Evolutionary conservation across 257 asterid genomes (phyloP).

Genomic region (Fraxinus americana): DNA sequence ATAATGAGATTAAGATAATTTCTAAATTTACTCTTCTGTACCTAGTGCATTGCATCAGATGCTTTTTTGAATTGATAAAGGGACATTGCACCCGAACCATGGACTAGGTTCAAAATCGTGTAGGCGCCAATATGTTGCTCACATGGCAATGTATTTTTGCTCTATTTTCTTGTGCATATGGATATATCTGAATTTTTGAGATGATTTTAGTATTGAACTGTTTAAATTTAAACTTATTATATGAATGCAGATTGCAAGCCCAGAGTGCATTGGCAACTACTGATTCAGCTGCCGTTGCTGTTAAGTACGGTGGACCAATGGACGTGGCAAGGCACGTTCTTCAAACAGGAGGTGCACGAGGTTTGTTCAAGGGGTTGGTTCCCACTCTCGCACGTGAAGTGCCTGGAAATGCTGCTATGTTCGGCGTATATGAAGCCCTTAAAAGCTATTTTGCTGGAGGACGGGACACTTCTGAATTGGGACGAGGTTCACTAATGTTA

Average conservation of each 20-base stretch:
- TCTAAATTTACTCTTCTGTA: neutral
- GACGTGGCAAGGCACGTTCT: constrained; percentile 84
- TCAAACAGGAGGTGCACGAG: constrained; percentile 61
- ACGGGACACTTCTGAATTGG: constrained; percentile 59
- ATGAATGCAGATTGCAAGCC: constrained; percentile 70
- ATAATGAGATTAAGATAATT: neutral
- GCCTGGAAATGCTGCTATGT: constrained; percentile 87
- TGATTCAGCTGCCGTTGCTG: constrained; percentile 43
- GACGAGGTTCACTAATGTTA: constrained; percentile 66
- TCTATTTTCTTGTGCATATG: neutral
- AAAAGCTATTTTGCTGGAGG: constrained; percentile 75
- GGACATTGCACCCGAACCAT: too few relatives aligned
- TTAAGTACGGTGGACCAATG: constrained; percentile 74
- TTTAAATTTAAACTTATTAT: neutral
- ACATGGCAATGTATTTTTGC: neutral
- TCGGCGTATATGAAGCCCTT: constrained; percentile 75
- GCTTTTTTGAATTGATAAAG: too few relatives aligned
- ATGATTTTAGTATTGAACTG: neutral
- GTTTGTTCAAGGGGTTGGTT: constrained; percentile 73
- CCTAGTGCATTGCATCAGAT: neutral
- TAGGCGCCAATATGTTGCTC: neutral
- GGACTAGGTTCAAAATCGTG: neutral
- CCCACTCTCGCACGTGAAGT: constrained; percentile 88
- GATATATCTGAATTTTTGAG: neutral
- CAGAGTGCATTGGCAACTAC: constrained; percentile 59